These are phyloP conservation scores for Scleroderma citrinum DNA, from an alignment of 768 basidiomycete species.

Conservation along the genomic window DNA sequence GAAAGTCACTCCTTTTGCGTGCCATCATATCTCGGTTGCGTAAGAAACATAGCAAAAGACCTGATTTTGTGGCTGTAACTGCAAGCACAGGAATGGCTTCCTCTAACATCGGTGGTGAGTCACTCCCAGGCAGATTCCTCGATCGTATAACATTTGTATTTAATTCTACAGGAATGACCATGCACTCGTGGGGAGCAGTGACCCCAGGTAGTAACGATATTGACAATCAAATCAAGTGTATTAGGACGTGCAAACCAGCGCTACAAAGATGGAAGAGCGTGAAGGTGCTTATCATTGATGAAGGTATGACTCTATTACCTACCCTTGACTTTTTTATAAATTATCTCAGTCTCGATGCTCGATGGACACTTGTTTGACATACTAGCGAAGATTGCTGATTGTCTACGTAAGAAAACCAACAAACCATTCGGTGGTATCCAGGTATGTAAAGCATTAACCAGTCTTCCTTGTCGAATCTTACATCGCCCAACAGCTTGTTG, in stretches of 20 bases:
- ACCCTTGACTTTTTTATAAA: neutral
- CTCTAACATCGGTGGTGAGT: slow-evolving; percentile 41
- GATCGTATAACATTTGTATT: neutral
- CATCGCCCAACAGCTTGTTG: slow-evolving; percentile 33
- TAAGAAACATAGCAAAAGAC: slow-evolving; percentile 27
- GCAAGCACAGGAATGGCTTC: slow-evolving; percentile 43
- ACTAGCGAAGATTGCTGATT: slow-evolving; percentile 45
- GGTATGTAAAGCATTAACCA: slow-evolving; percentile 22
- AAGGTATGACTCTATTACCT: slow-evolving; percentile 35
- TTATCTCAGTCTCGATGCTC: slow-evolving; percentile 57
- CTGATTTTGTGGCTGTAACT: slow-evolving; percentile 38
- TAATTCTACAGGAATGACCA: slow-evolving; percentile 41
- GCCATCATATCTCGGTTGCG: slow-evolving; percentile 50
- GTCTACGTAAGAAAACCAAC: slow-evolving; percentile 43
- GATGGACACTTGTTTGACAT: slow-evolving; percentile 59
- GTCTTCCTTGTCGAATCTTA: neutral
- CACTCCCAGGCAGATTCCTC: neutral
- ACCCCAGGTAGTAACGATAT: slow-evolving; percentile 39
- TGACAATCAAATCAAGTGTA: slow-evolving; percentile 42
- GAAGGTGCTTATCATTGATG: slow-evolving; percentile 59
- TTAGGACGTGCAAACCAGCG: slow-evolving; percentile 50
- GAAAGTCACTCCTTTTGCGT: slow-evolving; percentile 55
- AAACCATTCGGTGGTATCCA: slow-evolving; percentile 66
- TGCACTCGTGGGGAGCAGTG: slow-evolving; percentile 59
- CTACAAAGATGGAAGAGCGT: slow-evolving; percentile 51